These are phyloP conservation scores for Xenosphaeropsis pyriputrescens DNA, from an alignment of 2,329 filamentous ascomycete genomes.

Conservation along the genomic window DNA sequence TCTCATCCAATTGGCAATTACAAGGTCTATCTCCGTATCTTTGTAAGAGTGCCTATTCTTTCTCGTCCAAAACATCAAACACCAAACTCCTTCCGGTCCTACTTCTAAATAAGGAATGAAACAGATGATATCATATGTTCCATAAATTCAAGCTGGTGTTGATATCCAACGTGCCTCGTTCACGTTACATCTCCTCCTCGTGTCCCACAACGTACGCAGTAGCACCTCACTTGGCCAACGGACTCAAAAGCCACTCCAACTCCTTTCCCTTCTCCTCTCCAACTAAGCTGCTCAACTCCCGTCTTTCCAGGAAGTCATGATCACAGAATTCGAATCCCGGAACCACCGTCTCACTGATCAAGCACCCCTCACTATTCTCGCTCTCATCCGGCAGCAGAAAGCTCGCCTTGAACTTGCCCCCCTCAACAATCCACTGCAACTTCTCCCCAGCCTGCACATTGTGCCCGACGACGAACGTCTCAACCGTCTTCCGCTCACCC, in stretches of 20 bases:
- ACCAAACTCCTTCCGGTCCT: too few relatives aligned
- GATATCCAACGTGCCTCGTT: too few relatives aligned
- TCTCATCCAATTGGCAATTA: too few relatives aligned
- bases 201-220: too few relatives aligned
- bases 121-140: too few relatives aligned
- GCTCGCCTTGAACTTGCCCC: slow-evolving; percentile 51
- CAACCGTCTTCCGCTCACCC: slow-evolving; percentile 29
- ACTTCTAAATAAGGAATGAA: too few relatives aligned
- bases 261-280: slow-evolving; percentile 30
- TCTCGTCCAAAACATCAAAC: too few relatives aligned
- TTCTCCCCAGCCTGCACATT: slow-evolving; percentile 41
- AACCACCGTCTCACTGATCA: slow-evolving; percentile 55
- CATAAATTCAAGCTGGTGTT: too few relatives aligned
- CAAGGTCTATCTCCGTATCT: too few relatives aligned
- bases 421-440: slow-evolving; percentile 55
- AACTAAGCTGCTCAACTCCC: slow-evolving; percentile 35
- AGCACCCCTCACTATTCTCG: slow-evolving; percentile 24
- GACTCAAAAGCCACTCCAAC: slow-evolving; percentile 29
- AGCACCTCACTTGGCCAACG: slow-evolving; percentile 7
- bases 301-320: slow-evolving; percentile 46
- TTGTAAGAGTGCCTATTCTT: too few relatives aligned
- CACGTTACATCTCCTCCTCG: too few relatives aligned
- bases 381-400: slow-evolving; percentile 36
- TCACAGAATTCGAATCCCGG: slow-evolving; percentile 54
- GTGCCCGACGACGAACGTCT: slow-evolving; percentile 48